These are phyloP conservation scores for Yamadazyma friedrichii DNA, from an alignment of 1,139 yeast species.

Conservation along the genomic window DNA sequence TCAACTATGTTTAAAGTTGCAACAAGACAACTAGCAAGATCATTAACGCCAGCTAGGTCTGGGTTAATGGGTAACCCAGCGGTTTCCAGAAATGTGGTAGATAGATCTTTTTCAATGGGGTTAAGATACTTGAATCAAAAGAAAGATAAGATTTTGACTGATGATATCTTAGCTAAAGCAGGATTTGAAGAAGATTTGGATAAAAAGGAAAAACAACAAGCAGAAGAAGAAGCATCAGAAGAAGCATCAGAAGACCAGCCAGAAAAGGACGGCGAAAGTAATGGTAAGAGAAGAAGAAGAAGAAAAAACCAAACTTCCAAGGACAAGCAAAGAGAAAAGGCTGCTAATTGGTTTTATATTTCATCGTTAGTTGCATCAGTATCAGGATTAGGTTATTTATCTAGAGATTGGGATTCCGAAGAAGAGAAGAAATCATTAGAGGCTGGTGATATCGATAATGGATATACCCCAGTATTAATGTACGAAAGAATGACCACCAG, in stretches of 20 bases:
- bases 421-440: conserved; percentile 59
- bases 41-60: background rate
- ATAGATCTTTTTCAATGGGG: conserved; percentile 2
- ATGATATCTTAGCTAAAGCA: conserved; percentile 78
- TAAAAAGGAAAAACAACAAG: conserved; percentile 8
- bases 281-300: conserved; percentile 25
- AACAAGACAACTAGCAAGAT: conserved; percentile 1
- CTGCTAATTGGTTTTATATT: conserved; percentile 68
- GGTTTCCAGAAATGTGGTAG: background rate
- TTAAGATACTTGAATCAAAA: conserved; percentile 4
- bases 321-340: conserved; percentile 53
- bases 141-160: conserved; percentile 53
- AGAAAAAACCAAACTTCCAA: conserved; percentile 63
- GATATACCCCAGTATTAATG: conserved; percentile 66
- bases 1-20: background rate
- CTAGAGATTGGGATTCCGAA: conserved; percentile 84
- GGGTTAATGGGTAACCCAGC: too few species aligned
- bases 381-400: conserved; percentile 71
- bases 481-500: conserved; percentile 70
- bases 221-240: conserved; percentile 7
- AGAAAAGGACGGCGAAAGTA: conserved; percentile 13
- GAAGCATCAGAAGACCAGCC: conserved; percentile 6
- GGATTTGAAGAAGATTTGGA: conserved; percentile 59
- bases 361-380: conserved; percentile 58
- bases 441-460: conserved; percentile 58